Evolutionary conservation across 2,329 filamentous ascomycete genomes (phyloP), one percentile per base, ranked within the genome.

Genomic region (Albophoma yamanashiensis): DNA sequence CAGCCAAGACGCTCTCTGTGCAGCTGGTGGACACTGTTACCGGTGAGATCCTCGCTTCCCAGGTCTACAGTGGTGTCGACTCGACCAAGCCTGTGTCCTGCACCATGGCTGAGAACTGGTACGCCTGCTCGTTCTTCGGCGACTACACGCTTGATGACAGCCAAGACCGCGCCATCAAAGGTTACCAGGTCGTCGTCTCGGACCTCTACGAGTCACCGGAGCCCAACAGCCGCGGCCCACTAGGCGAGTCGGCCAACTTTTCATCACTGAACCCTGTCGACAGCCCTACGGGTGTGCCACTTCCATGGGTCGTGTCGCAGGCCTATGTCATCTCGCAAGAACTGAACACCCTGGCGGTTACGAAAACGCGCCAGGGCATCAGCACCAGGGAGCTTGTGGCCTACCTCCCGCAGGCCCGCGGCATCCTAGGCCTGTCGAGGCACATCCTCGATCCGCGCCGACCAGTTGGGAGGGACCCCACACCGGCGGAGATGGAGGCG

Each of bases 61-160:
- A 84, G 55, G 83, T 79, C 0, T 87, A 96, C 69, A 74, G 81
- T 7, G 88, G 88, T 4, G 86, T 96, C 40, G 92, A 97, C 69
- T 79, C 83, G 1, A 78, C 75, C 56, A 88, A 92, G 69, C 82
- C 87, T 0, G 88, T 96, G 62, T 80, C 89, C 27, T 91, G 92
- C 50, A 83, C 86, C 34, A 80, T 97, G 58, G 89, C 92, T 0
- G 94, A 99, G 78, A 97, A 99, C 75, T 97, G 93, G 92, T 92
- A 95, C 69, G 82, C 87, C 8, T 97, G 96, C 77, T 89, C 91
- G 9, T 89, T 92, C 73, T 88, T 83, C 67, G 83, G 81, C 42
- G 75, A 83, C 66, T 87, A 86, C 69, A 75, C 76, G 3, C 78
- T 87, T 39, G 74, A 78, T 52, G 82, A 86, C 62, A 76, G 80